Base-by-base conservation (phyloP, 2,329 filamentous ascomycete genomes). In the Colletotrichum salicis region DNA sequence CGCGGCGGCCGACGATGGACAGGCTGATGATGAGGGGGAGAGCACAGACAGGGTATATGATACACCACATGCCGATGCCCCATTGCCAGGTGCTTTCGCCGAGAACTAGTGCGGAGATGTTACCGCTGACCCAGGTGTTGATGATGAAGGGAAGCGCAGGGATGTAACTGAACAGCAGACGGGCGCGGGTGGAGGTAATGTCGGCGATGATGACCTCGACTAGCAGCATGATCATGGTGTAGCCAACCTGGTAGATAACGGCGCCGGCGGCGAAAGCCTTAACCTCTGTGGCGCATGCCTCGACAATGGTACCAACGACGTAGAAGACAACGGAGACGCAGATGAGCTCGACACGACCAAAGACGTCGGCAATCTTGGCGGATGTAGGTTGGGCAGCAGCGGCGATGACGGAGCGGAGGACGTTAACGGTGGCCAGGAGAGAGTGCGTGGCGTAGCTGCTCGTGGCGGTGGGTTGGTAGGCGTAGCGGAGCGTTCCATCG, bases 171-270 rank as follows among this genome's bases (percentile, higher is more conserved):
- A 91, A 92, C 75, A 92, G 82, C 10, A 92, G 82, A 76, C 91
- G 89, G 12, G 88, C 84, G 15, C 89, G 86, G 7, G 89, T 87
- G 1, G 90, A 92, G 2, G 90, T 91, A 31, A 90, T 84, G 74
- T 93, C 91, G 56, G 86, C 90, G 57, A 92, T 83, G 71, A 93
- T 86, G 75, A 92, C 88, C 78, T 92, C 89, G 27, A 92, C 84
- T 1, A 92, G 83, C 13, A 92, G 81, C 22, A 90, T 83, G 31
- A 91, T 83, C 75, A 85, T 85, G 12, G 90, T 92, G 77, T 90
- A 92, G 60, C 91, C 91, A 52, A 92, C 83, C 83, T 87, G 89
- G 78, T 91, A 91, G 48, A 91, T 78, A 52, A 91, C 83, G 41
- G 87, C 87, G 31, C 90, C 90, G 4, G 85, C 89, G 22, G 85